These are phyloP conservation scores for Lyophyllum atratum DNA, from an alignment of 768 basidiomycete species.

Conservation along the genomic window DNA sequence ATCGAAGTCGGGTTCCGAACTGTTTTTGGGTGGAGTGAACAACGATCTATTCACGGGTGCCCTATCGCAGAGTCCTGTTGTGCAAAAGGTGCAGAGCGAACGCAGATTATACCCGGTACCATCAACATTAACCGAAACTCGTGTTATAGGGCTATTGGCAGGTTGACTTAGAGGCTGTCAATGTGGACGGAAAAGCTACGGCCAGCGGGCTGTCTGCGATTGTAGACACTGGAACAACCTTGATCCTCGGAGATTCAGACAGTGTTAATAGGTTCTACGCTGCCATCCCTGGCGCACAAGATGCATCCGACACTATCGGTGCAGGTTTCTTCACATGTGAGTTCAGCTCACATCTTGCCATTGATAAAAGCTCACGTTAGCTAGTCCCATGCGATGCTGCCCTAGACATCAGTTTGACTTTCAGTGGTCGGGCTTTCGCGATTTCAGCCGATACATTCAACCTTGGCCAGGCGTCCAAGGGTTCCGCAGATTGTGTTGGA, in stretches of 20 bases:
- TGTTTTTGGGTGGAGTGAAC: slow-evolving; percentile 60
- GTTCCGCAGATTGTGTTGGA: slow-evolving; percentile 59
- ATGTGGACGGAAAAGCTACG: slow-evolving; percentile 24
- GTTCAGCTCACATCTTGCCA: not conserved
- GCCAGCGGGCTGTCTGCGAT: slow-evolving; percentile 23
- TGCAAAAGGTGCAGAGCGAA: slow-evolving; percentile 23
- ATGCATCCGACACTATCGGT: slow-evolving; percentile 25
- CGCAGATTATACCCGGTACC: not conserved
- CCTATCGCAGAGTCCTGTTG: slow-evolving; percentile 40
- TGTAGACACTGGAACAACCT: slow-evolving; percentile 46
- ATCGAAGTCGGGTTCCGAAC: slow-evolving; percentile 42
- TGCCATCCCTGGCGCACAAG: slow-evolving; percentile 32
- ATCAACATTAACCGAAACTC: not conserved
- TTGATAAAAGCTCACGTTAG: not conserved
- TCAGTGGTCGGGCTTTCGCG: slow-evolving; percentile 37
- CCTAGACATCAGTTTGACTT: slow-evolving; percentile 34
- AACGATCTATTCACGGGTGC: slow-evolving; percentile 42
- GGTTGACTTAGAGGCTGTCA: slow-evolving; percentile 29
- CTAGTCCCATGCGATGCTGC: slow-evolving; percentile 31
- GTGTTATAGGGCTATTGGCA: slow-evolving; percentile 33
- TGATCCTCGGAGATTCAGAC: slow-evolving; percentile 34
- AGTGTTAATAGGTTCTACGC: slow-evolving; percentile 29
- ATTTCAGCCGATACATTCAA: slow-evolving; percentile 48
- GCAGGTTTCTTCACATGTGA: slow-evolving; percentile 31
- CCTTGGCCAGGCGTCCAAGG: slow-evolving; percentile 43